Base-by-base conservation (phyloP, 306 rosid species). In the Datisca glomerata region DNA sequence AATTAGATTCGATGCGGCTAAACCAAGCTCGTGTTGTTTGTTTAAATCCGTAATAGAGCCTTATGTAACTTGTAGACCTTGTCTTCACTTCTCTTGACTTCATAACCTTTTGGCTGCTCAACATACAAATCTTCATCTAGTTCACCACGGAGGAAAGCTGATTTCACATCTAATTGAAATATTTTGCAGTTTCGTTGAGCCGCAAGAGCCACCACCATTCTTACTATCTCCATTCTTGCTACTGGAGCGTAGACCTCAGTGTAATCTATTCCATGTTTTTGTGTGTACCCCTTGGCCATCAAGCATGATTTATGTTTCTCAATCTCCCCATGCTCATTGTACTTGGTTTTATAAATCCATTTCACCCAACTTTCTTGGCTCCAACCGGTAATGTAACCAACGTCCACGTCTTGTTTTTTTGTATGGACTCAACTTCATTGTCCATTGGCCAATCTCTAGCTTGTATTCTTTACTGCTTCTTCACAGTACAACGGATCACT, bases 131-230 rank as follows among this genome's bases (percentile, higher is more conserved):
- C 27, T 10, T 32, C 27, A 2, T 18, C 23, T 6, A 27, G 10
- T 27, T 27, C 32, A 6, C 32, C 1, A 27, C 12, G 5, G 2
- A 41, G 18, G 2, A 53, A 28, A 7, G 7, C 8, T 25, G 8
- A 38, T 20, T 53, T 53, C n/a, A 19, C 6, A 27, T 35, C 6
- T 22, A 50, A 18, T 16, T 36, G 56, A 36, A 13, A 19, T 14
- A 50, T 52, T 17, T 17, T 35, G 8, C 7, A 45, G 21, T 10
- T 10, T 32, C 8, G 41, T 10, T 16, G 21, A 12, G 33, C 1
- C 19, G 23, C 17, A 33, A 35, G 19, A 13, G 1, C 14, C 28
- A 49, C 21, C 10, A 39, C 19, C 1, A 41, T 2, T 32, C 25
- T 14, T 42, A 44, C 24, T 13, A 21, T 43, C 9, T 18, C 18